Conservation (phyloP, 805 yeast species). For the Kazachstania psychrophila region DNA sequence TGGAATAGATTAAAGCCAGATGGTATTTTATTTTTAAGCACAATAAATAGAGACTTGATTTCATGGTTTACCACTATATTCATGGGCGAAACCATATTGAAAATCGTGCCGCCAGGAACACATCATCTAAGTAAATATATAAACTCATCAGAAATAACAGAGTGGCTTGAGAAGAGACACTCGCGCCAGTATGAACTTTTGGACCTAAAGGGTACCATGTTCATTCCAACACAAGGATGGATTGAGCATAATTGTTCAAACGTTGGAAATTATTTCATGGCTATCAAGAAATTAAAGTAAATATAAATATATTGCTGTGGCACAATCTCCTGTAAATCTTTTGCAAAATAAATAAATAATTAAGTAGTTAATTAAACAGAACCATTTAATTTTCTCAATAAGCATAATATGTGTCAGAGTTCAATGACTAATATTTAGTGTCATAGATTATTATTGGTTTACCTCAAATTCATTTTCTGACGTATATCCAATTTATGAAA, state of each 20-base stretch:
- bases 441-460: no score
- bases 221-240: conserved; percentile 84
- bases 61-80: conserved; percentile 91
- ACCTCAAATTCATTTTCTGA: no score
- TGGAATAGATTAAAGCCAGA: conserved; percentile 52
- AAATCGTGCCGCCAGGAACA: conserved; percentile 86
- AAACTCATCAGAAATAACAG: conserved; percentile 58
- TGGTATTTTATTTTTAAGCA: conserved; percentile 79
- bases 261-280: conserved; percentile 85
- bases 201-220: conserved; percentile 68
- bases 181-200: conserved; percentile 46
- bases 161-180: conserved; percentile 47
- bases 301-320: no score
- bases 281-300: conserved; percentile 43
- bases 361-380: no score
- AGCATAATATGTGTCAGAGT: no score
- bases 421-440: no score
- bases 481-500: no score
- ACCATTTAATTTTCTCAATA: no score
- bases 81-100: conserved; percentile 72
- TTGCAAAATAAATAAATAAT: no score
- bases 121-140: conserved; percentile 84
- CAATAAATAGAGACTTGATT: conserved; percentile 80
- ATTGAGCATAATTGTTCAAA: conserved; percentile 47
- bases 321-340: no score